These are phyloP conservation scores for Saturnispora ahearnii DNA, from an alignment of 805 yeast species.

Conservation along the genomic window DNA sequence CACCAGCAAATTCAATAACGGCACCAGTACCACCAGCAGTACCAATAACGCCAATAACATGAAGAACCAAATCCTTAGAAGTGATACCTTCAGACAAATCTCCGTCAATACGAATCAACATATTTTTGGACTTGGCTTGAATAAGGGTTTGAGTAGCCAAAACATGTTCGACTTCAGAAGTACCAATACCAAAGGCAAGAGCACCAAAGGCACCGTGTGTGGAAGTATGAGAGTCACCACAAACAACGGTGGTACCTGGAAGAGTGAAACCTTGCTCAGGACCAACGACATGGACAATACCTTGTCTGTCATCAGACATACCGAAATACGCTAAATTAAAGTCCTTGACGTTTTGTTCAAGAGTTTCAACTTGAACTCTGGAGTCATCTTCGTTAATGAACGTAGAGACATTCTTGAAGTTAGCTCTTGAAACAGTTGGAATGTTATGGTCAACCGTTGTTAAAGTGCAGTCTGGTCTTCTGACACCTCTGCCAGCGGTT, in stretches of 20 bases:
- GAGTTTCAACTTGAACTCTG: conserved; percentile 81
- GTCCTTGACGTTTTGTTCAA: conserved; percentile 85
- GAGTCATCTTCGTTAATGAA: conserved; percentile 90
- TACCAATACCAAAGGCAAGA: conserved; percentile 97
- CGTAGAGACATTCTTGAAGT: conserved; percentile 61
- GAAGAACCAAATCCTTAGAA: conserved; percentile 89
- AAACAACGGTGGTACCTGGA: conserved; percentile 97
- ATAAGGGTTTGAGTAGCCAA: conserved; percentile 94
- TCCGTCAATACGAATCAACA: conserved; percentile 84
- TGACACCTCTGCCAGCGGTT: conserved; percentile 78
- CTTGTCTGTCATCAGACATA: conserved; percentile 90
- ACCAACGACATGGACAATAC: conserved; percentile 97
- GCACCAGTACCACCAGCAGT: conserved; percentile 99
- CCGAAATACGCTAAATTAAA: conserved; percentile 91
- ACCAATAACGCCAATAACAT: conserved; percentile 93
- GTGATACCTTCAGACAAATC: conserved; percentile 83
- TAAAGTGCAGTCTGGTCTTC: conserved; percentile 87
- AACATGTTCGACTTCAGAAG: conserved; percentile 98
- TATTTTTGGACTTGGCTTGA: conserved; percentile 92
- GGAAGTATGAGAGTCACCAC: conserved; percentile 98
- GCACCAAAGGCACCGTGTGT: conserved; percentile 99
- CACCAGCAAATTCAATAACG: conserved; percentile 95
- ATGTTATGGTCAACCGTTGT: conserved; percentile 97
- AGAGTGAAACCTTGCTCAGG: conserved; percentile 98
- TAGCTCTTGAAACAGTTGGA: conserved; percentile 82